These are phyloP conservation scores for Euryodendron excelsum DNA, from an alignment of 148 eudicot species.

Conservation along the genomic window DNA sequence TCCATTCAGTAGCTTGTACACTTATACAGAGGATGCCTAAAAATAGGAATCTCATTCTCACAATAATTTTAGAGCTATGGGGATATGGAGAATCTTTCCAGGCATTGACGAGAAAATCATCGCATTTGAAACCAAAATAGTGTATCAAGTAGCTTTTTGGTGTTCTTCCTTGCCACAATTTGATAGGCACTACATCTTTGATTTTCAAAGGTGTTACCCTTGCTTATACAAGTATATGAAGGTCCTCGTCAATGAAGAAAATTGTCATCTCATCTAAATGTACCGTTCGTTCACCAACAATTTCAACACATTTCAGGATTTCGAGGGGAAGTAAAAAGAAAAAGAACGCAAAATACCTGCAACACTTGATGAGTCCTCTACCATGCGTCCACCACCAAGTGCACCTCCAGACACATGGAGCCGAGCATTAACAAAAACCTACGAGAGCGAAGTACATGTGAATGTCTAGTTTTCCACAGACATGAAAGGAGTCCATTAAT, in stretches of 20 bases:
- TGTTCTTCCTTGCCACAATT: not conserved
- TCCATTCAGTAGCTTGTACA: not conserved
- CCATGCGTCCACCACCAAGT: constrained; percentile 99
- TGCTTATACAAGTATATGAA: not conserved
- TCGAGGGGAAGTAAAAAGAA: not conserved
- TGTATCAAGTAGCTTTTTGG: not conserved
- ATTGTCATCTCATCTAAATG: not conserved
- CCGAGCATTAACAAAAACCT: constrained; percentile 98
- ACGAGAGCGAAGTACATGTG: constrained; percentile 8
- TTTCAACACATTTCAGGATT: not conserved
- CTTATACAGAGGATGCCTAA: no score
- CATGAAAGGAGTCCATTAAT: not conserved
- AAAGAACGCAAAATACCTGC: constrained; percentile 59
- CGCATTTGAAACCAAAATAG: no score
- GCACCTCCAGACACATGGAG: constrained; percentile 99
- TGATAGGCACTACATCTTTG: not conserved
- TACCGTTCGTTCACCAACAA: not conserved
- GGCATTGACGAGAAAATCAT: not conserved
- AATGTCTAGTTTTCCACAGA: not conserved
- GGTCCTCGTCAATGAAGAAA: not conserved
- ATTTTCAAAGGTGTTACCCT: not conserved
- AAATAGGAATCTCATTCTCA: no score
- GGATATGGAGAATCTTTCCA: not conserved
- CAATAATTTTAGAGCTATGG: not conserved
- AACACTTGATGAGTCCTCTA: constrained; percentile 93